These are phyloP conservation scores for Trichoderma polysporum DNA, from an alignment of 2,329 filamentous ascomycete genomes.

Conservation along the genomic window DNA sequence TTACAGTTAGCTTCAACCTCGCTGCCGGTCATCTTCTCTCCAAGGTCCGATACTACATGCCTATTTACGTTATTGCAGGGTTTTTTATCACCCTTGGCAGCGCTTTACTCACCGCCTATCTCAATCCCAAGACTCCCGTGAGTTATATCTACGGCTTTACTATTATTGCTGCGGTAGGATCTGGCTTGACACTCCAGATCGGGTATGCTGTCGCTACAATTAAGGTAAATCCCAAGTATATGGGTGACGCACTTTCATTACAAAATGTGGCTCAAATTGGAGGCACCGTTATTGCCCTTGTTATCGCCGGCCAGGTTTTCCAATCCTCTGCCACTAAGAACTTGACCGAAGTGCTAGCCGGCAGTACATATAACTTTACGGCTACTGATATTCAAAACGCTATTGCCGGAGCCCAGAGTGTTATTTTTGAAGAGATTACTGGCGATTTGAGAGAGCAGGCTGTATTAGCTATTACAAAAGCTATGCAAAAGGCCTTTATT, in stretches of 20 bases:
- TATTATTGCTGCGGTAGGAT: constrained; percentile 14
- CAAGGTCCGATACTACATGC: constrained; percentile 13
- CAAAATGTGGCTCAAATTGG: constrained; percentile 32
- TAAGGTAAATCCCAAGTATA: not conserved
- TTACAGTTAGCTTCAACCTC: not conserved
- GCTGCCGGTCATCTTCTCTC: not conserved
- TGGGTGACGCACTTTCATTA: constrained; percentile 15
- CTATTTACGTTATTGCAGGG: constrained; percentile 6
- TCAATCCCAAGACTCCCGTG: not conserved
- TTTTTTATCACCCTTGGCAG: constrained; percentile 11
- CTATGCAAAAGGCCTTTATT: constrained; percentile 11
- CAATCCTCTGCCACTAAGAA: constrained; percentile 30
- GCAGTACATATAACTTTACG: constrained; percentile 28
- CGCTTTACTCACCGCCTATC: not conserved
- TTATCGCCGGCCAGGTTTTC: constrained; percentile 30
- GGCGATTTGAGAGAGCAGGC: not conserved
- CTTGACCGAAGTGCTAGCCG: not conserved
- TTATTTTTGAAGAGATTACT: constrained; percentile 4
- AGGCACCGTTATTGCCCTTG: constrained; percentile 25
- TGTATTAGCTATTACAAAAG: constrained; percentile 1
- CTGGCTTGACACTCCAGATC: constrained; percentile 25
- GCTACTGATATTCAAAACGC: constrained; percentile 8
- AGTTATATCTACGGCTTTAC: constrained; percentile 22
- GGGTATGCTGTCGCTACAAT: constrained; percentile 32
- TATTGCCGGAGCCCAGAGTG: constrained; percentile 13